These are phyloP conservation scores for Phytophthora lateralis DNA, from an alignment of 352 stramenopile genomes.

Conservation along the genomic window DNA sequence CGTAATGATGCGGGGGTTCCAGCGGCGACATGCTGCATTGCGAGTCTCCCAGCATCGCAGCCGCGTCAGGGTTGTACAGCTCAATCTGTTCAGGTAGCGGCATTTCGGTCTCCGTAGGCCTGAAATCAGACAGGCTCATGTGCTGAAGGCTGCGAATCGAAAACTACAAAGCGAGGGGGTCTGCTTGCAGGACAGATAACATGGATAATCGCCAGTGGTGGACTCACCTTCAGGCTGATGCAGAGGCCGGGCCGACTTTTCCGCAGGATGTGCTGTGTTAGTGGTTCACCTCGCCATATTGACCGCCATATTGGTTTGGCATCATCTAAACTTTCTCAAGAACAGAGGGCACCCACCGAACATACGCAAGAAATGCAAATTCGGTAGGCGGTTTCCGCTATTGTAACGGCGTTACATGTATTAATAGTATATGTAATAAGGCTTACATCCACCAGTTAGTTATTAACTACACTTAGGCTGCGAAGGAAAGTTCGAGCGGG, in stretches of 20 bases:
- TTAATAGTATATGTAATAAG: too few relatives aligned
- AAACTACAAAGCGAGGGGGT: constrained; percentile 14
- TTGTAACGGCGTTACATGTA: too few relatives aligned
- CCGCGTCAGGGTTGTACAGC: constrained; percentile 29
- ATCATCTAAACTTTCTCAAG: constrained; percentile 21
- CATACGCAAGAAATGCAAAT: constrained; percentile 28
- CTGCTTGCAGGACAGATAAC: constrained; percentile 13
- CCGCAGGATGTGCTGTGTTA: constrained; percentile 25
- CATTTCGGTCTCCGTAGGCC: constrained; percentile 32
- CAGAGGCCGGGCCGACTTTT: constrained; percentile 20
- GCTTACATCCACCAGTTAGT: background rate
- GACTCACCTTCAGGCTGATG: constrained; percentile 9
- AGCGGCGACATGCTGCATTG: constrained; percentile 35
- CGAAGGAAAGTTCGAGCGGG: constrained; percentile 9
- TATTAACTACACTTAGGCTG: background rate
- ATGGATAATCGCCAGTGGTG: background rate
- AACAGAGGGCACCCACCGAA: constrained; percentile 18
- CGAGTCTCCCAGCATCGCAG: constrained; percentile 29
- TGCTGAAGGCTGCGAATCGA: constrained; percentile 21
- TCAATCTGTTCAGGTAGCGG: constrained; percentile 33
- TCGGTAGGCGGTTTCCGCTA: constrained; percentile 12
- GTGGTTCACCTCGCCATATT: constrained; percentile 10
- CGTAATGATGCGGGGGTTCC: constrained; percentile 32
- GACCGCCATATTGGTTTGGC: constrained; percentile 13
- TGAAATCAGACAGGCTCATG: constrained; percentile 22